phyloP scores from a whole-genome alignment of 495 filamentous ascomycete genomes.

The Neurospora cerealis region DNA sequence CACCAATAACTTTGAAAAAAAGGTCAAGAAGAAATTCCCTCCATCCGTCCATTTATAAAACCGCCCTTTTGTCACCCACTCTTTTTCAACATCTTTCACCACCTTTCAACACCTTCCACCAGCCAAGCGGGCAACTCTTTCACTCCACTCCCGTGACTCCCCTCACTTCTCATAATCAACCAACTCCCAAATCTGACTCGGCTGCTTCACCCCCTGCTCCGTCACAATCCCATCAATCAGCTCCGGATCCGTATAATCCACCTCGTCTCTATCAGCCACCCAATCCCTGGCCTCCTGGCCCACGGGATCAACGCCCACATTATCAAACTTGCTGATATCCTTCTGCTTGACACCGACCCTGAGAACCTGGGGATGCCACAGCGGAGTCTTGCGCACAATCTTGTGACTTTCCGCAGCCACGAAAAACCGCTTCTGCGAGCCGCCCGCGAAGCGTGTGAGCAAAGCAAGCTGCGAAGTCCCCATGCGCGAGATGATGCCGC shows the following conservation, averaged over 20 bases:
- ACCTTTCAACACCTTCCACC: background rate
- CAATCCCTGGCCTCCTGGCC: constrained; percentile 18
- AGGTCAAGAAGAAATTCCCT: background rate
- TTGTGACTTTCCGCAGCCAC: constrained; percentile 94
- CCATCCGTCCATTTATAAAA: background rate
- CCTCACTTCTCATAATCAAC: constrained; percentile 22
- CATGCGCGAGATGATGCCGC: constrained; percentile 80
- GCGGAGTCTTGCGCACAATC: constrained; percentile 23
- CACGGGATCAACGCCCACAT: constrained; percentile 34
- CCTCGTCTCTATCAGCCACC: constrained; percentile 32
- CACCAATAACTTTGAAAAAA: background rate
- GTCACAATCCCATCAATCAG: constrained; percentile 22
- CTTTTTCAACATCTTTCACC: background rate
- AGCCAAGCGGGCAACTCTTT: background rate
- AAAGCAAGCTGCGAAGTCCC: constrained; percentile 87
- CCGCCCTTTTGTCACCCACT: background rate
- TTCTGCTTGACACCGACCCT: constrained; percentile 50
- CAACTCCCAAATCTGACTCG: constrained; percentile 27
- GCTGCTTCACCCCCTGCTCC: constrained; percentile 33
- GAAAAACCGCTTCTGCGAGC: constrained; percentile 60
- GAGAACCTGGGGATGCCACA: constrained; percentile 14
- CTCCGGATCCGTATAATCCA: constrained; percentile 69
- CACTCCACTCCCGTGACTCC: no score
- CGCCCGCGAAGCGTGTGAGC: constrained; percentile 60
- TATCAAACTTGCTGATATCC: constrained; percentile 55